Evolutionary conservation across 164 flowering plant species (phyloP), one percentile per base, ranked within the genome.

Genomic region (Protea cynaroides): DNA sequence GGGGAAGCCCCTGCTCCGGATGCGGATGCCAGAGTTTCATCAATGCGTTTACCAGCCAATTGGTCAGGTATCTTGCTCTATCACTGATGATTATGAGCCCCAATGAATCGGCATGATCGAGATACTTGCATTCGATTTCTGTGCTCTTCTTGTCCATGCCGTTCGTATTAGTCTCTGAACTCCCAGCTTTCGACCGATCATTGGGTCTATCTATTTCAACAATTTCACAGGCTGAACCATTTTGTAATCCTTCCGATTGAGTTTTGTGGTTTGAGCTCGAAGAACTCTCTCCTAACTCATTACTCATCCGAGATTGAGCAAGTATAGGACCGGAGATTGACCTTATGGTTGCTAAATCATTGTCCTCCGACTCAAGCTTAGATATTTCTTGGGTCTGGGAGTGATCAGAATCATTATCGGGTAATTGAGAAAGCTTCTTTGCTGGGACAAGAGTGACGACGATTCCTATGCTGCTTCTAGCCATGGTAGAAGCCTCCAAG

Each of bases 101-200:
- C 68, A 90, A 37, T 58, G 92, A 77, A 64, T 93, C 96, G 53
- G 89, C 80, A 43, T 88, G 96, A 79, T 93, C 96, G 82, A 93
- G 74, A 11, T 90, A 79, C 54, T 78, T 80, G 76, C 90, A 92
- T 65, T 83, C 75, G 0, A 81, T 70, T 50, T 71, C 70, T 24
- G 64, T 24, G 17, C 25, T 56, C 57, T 62, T 70, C 55, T 62
- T 70, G 49, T 65, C 64, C 24, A 21, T 24, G 44, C 59, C 63
- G 11, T 19, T 64, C n/a, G 29, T 36, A n/a, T 51, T 61, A 37
- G 49, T 55, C 51, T 68, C 73, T 10, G 13, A 24, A 8, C 55
- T 52, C 59, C 46, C 65, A 9, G 38, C 53, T 70, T 67, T 25
- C 12, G 25, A 60, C 19, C 57, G 46, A 14, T 62, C 62, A 14